phyloP scores from a whole-genome alignment of 179 eudicot genomes.

The Gypsophila paniculata region DNA sequence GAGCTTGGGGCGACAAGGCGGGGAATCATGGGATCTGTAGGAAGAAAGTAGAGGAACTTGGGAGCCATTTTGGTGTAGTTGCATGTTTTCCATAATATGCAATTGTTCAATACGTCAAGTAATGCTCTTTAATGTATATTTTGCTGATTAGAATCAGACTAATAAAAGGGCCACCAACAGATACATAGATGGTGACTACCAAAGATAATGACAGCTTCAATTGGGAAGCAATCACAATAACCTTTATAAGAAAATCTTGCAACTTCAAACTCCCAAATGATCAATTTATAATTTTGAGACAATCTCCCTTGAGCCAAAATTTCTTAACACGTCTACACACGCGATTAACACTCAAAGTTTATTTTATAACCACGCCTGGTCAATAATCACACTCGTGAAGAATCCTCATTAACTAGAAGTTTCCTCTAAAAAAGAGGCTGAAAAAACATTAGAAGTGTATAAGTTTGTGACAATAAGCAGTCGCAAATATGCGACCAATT shows the following conservation, averaged over 20 bases:
- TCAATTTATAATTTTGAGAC: too few species aligned
- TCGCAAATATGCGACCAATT: not conserved
- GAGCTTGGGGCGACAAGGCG: not conserved
- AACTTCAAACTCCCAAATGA: too few species aligned
- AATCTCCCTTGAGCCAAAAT: not conserved
- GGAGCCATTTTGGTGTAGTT: not conserved
- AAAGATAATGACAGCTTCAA: conserved; percentile 9
- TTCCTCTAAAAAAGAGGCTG: too few species aligned
- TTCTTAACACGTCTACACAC: not conserved
- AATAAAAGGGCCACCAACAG: conserved; percentile 14
- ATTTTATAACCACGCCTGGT: not conserved
- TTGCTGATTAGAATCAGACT: not conserved
- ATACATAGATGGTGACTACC: conserved; percentile 14
- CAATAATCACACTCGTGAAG: not conserved
- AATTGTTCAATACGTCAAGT: conserved; percentile 6
- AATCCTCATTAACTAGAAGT: too few species aligned
- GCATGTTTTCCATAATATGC: conserved; percentile 20
- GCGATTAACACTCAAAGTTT: not conserved
- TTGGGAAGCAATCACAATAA: conserved; percentile 1
- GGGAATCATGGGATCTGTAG: not conserved
- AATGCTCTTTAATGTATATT: conserved; percentile 20
- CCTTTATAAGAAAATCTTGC: too few species aligned
- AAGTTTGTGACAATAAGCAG: too few species aligned
- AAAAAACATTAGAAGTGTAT: too few species aligned
- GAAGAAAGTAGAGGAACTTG: conserved; percentile 25